Evolutionary conservation across 192 early-diverging fungal species (phyloP).

Genomic region (Ambispora gerdemannii): DNA sequence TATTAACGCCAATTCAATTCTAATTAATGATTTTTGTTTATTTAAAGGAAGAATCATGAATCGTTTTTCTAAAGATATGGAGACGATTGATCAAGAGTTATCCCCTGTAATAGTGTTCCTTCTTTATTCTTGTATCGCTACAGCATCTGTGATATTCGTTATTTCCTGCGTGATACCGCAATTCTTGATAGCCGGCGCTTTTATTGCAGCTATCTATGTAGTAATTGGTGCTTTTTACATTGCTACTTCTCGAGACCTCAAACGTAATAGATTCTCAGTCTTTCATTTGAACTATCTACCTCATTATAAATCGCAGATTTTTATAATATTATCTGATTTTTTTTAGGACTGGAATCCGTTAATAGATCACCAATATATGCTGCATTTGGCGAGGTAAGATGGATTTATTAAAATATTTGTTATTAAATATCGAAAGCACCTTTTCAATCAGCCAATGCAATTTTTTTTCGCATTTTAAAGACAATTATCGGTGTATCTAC

Average conservation of each 20-base stretch:
- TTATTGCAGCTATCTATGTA: conserved; percentile 57
- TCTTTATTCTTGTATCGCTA: conserved; percentile 49
- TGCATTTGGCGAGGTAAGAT: conserved; percentile 49
- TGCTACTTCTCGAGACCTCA: conserved; percentile 78
- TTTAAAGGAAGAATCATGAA: conserved; percentile 59
- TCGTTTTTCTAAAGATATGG: conserved; percentile 85
- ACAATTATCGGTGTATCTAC: conserved; percentile 71
- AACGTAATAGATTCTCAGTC: conserved; percentile 50
- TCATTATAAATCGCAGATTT: background rate
- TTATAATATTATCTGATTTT: background rate
- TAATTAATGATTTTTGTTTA: background rate
- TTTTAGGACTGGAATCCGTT: conserved; percentile 37
- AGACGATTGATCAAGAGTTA: conserved; percentile 67
- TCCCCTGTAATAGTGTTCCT: conserved; percentile 52
- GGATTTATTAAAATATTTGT: too few species aligned
- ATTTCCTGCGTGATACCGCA: conserved; percentile 65
- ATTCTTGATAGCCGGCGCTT: conserved; percentile 65
- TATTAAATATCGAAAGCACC: too few species aligned
- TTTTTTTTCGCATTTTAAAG: too few species aligned
- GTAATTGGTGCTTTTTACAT: conserved; percentile 72
- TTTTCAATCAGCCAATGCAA: too few species aligned
- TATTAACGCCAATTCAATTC: conserved; percentile 38
- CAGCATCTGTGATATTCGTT: conserved; percentile 56
- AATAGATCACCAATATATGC: conserved; percentile 77
- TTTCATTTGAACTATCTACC: background rate